These are phyloP conservation scores for Yamadazyma triangularis DNA, from an alignment of 1,139 yeast species.

Conservation along the genomic window DNA sequence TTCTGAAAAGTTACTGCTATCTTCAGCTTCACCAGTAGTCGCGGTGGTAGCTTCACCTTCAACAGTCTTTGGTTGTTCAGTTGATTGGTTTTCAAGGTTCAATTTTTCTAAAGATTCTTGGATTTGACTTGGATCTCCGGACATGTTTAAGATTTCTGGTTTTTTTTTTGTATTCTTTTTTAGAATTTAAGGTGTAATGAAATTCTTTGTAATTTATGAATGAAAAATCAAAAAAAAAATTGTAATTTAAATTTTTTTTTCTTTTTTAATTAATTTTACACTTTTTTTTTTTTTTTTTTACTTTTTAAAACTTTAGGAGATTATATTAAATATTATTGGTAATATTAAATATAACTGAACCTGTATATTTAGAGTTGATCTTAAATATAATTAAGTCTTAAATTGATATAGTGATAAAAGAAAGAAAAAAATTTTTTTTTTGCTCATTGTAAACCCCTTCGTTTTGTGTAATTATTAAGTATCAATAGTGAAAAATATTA, in stretches of 20 bases:
- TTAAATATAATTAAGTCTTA: background rate
- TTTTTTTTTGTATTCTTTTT: conserved; percentile 3
- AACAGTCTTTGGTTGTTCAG: conserved; percentile 24
- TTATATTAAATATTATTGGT: background rate
- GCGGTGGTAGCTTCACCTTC: conserved; percentile 13
- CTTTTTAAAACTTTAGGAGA: background rate
- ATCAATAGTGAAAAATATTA: no score
- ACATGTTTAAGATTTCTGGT: conserved; percentile 27
- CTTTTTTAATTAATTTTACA: background rate
- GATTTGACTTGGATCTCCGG: conserved; percentile 38
- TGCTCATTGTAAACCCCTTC: background rate
- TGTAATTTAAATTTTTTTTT: background rate
- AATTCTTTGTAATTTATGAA: background rate
- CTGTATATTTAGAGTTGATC: background rate
- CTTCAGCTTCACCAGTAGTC: conserved; percentile 18
- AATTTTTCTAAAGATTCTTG: conserved; percentile 56
- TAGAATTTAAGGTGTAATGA: conserved; percentile 1
- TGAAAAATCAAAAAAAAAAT: background rate
- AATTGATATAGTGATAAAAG: no score
- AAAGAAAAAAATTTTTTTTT: no score
- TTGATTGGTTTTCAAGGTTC: conserved; percentile 34
- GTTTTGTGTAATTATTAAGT: background rate
- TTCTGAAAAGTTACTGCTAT: conserved; percentile 37
- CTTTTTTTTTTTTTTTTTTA: background rate
- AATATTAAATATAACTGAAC: background rate